Evolutionary conservation across 2,329 filamentous ascomycete species (phyloP).

Genomic region (Onygenales sp.): DNA sequence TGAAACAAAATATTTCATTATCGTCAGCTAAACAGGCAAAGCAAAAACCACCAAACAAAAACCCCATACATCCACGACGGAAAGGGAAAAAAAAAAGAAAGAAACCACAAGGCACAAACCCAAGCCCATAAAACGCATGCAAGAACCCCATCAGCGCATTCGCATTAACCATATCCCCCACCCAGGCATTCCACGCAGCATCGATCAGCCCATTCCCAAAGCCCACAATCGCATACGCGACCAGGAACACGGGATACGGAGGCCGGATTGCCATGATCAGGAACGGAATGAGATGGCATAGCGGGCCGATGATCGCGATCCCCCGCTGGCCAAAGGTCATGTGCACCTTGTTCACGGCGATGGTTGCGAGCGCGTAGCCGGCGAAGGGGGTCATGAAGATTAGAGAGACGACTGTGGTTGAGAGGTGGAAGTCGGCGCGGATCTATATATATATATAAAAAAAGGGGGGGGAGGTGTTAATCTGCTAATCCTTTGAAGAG

Average conservation of each 20-base stretch:
- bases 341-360: slow-evolving; percentile 34
- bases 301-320: slow-evolving; percentile 55
- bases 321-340: slow-evolving; percentile 53
- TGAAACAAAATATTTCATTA: slow-evolving; percentile 20
- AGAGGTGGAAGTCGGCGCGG: slow-evolving; percentile 32
- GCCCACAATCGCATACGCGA: slow-evolving; percentile 54
- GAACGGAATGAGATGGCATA: slow-evolving; percentile 55
- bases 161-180: slow-evolving; percentile 60
- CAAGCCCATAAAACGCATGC: slow-evolving; percentile 59
- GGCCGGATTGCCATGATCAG: slow-evolving; percentile 56
- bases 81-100: no score
- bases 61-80: no score
- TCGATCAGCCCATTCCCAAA: slow-evolving; percentile 57
- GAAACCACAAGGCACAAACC: slow-evolving; percentile 18
- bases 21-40: no score
- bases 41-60: no score
- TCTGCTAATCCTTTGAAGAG: not conserved
- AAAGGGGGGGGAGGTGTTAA: not conserved
- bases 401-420: slow-evolving; percentile 29
- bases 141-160: slow-evolving; percentile 63
- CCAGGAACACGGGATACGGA: slow-evolving; percentile 55
- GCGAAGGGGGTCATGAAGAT: slow-evolving; percentile 38
- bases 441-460: slow-evolving; percentile 29
- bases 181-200: slow-evolving; percentile 46
- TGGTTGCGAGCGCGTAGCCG: slow-evolving; percentile 34